Conservation (phyloP, 257 asterid species). For the Paraleonurus japonicus region DNA sequence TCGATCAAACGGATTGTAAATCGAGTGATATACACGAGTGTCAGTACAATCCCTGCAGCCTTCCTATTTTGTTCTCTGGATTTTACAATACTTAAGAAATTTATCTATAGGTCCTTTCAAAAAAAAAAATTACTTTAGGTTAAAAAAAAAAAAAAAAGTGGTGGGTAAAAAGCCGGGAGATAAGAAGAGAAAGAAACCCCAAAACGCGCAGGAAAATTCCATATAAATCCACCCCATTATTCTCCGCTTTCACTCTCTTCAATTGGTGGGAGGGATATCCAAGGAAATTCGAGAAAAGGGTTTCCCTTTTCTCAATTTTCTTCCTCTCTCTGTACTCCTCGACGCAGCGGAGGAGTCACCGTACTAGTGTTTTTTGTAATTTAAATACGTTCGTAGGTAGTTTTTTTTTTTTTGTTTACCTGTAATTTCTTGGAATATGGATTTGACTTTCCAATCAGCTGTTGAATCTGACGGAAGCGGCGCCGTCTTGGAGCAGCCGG, state of each 20-base stretch:
- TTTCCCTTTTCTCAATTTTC: conserved; percentile 33
- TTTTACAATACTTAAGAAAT: too few relatives aligned
- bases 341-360: conserved; percentile 26
- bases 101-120: too few relatives aligned
- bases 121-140: too few relatives aligned
- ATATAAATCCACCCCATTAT: conserved; percentile 30
- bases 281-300: conserved; percentile 42
- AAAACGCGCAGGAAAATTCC: conserved; percentile 25
- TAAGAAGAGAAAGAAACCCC: conserved; percentile 1
- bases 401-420: not conserved
- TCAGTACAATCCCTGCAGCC: too few relatives aligned
- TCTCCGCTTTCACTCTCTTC: conserved; percentile 27
- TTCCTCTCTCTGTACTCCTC: conserved; percentile 25
- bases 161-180: not conserved
- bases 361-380: conserved; percentile 16
- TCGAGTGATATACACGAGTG: too few relatives aligned
- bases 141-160: not conserved
- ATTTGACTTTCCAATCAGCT: conserved; percentile 36
- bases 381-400: conserved; percentile 5
- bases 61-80: too few relatives aligned
- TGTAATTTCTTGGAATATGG: conserved; percentile 33
- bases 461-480: conserved; percentile 32
- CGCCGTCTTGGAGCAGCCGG: conserved; percentile 25
- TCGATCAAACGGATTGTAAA: too few relatives aligned
- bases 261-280: conserved; percentile 37